Conservation (phyloP, 345 rosid genomes). For the thale cress (Arabidopsis thaliana) region DNA sequence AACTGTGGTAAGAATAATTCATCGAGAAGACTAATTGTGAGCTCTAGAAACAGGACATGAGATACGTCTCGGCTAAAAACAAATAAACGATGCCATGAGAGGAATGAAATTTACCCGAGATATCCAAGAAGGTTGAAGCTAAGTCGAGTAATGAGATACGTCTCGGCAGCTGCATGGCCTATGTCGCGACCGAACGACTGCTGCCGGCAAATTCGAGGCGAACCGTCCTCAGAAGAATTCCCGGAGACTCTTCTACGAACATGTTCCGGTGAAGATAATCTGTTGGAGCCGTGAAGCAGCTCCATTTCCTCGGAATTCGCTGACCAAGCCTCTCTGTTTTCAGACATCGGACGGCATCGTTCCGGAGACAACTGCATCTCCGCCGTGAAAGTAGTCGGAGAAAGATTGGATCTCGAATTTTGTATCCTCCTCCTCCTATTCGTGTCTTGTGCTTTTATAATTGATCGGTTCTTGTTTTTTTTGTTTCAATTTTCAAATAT, state of each 20-base stretch:
- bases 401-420: conserved; percentile 22
- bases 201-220: conserved; percentile 48
- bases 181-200: conserved; percentile 61
- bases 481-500: conserved; percentile 6
- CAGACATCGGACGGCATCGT: background rate
- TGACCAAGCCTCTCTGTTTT: background rate
- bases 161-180: conserved; percentile 82
- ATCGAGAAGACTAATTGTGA: no score
- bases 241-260: conserved; percentile 49
- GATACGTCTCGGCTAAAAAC: no score
- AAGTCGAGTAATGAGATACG: conserved; percentile 74
- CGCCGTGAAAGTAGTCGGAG: conserved; percentile 15
- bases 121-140: conserved; percentile 70
- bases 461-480: background rate
- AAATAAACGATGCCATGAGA: background rate
- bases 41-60: no score
- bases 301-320: conserved; percentile 17
- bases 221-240: conserved; percentile 22
- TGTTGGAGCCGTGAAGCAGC: conserved; percentile 19
- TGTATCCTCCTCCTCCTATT: background rate
- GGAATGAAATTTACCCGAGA: conserved; percentile 60
- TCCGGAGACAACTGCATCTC: conserved; percentile 35
- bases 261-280: conserved; percentile 21
- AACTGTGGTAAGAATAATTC: no score
- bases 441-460: background rate